These are phyloP conservation scores for Posidonia oceanica DNA, from an alignment of 116 monocot species.

Conservation along the genomic window DNA sequence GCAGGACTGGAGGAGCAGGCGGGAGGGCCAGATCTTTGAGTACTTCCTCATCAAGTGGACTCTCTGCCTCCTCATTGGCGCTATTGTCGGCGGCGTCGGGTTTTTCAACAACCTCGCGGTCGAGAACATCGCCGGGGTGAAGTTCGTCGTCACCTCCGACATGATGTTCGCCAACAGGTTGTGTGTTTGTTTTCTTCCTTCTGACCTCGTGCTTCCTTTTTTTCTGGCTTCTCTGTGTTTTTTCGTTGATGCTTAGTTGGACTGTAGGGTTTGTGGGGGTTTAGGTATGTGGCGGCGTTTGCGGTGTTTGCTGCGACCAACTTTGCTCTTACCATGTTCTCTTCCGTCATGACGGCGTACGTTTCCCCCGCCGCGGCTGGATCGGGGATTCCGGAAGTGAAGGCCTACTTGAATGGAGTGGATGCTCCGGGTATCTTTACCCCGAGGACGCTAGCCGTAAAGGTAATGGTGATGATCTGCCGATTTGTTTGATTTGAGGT, in stretches of 20 bases:
- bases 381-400: constrained; percentile 94
- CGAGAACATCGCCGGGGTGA: constrained; percentile 80
- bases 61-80: constrained; percentile 66
- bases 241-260: background rate
- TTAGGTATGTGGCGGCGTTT: constrained; percentile 62
- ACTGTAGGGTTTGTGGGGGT: background rate
- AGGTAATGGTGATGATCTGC: constrained; percentile 27
- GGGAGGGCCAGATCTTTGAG: constrained; percentile 27
- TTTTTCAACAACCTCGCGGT: constrained; percentile 87
- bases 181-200: background rate
- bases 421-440: constrained; percentile 82
- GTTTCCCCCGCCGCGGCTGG: constrained; percentile 73
- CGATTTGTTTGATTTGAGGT: no score
- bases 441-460: constrained; percentile 53
- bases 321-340: constrained; percentile 55
- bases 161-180: constrained; percentile 72
- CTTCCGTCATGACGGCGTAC: constrained; percentile 54
- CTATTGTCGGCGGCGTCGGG: constrained; percentile 31
- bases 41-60: constrained; percentile 81
- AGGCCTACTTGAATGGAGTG: constrained; percentile 91
- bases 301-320: constrained; percentile 51
- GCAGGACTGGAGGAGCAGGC: constrained; percentile 67
- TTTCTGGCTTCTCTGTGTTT: background rate
- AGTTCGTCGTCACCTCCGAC: constrained; percentile 58
- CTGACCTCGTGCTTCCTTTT: background rate